Evolutionary conservation across 345 rosid species (phyloP), one percentile per base, ranked within the genome.

Genomic region (Schrenkiella parvula): DNA sequence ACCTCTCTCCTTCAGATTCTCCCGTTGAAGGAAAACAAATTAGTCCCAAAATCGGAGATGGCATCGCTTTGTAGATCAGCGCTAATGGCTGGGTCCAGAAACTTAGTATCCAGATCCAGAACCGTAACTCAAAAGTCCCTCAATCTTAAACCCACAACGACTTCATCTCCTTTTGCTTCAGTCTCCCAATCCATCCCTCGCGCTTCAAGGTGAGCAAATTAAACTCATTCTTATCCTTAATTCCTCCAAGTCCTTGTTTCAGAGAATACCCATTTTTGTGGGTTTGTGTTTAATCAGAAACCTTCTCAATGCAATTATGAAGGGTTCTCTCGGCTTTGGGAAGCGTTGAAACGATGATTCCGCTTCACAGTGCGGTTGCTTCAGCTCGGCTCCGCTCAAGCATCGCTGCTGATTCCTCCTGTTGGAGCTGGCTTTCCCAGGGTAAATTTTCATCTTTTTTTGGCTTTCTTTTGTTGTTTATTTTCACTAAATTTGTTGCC

Each of bases 391-490:
- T 93, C 47, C 77, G 43, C 53, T 93, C 98, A 43, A 83, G 76
- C 81, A 89, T 93, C 43, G 97, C 97, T 22, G 80, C 87, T 11
- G 93, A 89, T 86, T 78, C 98, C 25, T 83, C 91, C 35, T 88
- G 91, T 80, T 92, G 98, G 96, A 92, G 98, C 85, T 77, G 72
- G 87, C 93, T 93, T 71, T 90, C 96, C 66, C 87, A 81, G 80
- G 98, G 96, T 91, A 72, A 56, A n/a, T 0, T 1, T 17, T 66
- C 10, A 2, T 38, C 61, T 3, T 9, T 2, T 19, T 9, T 23
- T 23, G 25, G 25, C 3, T 3, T 19, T 5, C 0, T 15, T 10
- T 34, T 22, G 2, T 11, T 19, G 26, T 31, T 68, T 15, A 22
- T 37, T 17, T 34, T 64, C 19, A 3, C 37, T 35, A 3, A 39